Evolutionary conservation across 495 filamentous ascomycete species (phyloP), one percentile per base, ranked within the genome.

Genomic region (Choiromyces venosus): DNA sequence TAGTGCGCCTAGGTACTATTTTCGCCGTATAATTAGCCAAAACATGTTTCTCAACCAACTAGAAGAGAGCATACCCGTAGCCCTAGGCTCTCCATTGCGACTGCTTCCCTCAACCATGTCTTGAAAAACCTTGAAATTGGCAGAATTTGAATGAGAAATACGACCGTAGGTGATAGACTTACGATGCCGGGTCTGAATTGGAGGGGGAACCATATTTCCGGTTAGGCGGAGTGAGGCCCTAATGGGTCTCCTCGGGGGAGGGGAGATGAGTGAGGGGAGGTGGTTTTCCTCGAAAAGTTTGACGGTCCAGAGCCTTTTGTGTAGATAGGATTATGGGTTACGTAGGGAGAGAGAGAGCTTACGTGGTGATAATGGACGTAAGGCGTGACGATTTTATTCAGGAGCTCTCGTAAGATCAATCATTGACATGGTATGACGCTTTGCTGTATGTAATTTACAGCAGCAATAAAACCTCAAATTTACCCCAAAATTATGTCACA

Each of bases 41-140:
- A 67, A 69, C 35, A 16, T 44, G 19, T 72, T 76, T 74, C 74
- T 70, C 42, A 38, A n/a, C 52, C 25, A 10, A 33, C 52, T 16
- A 7, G 18, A 6, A 12, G 25, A 5, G 12, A 16, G 25, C 12
- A 16, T 33, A 61, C 52, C 52, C 4, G 52, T 33, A 33, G 66
- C 33, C 44, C 69, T 39, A 33, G 35, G n/a, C 39, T 69, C 21
- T 12, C 38, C 46, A 66, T 66, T 29, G 37, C 40, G 37, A 44
- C 9, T 25, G 14, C 66, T 9, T 72, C 73, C 66, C 71, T 73
- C 25, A 37, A 67, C 39, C 29, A 25, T 44, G 68, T 77, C 69
- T 33, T 77, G 74, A 36, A 77, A 77, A n/a, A 77, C 75, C 37
- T 65, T 77, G 66, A 77, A 77, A 2, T 70, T 69, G 29, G 65